A percentile compares a stretch with the other conserved stretches of the same genome.
Evolutionary conservation across 108 stramenopile genomes (phyloP).

Genomic region (Fragilaria crotonensis): DNA sequence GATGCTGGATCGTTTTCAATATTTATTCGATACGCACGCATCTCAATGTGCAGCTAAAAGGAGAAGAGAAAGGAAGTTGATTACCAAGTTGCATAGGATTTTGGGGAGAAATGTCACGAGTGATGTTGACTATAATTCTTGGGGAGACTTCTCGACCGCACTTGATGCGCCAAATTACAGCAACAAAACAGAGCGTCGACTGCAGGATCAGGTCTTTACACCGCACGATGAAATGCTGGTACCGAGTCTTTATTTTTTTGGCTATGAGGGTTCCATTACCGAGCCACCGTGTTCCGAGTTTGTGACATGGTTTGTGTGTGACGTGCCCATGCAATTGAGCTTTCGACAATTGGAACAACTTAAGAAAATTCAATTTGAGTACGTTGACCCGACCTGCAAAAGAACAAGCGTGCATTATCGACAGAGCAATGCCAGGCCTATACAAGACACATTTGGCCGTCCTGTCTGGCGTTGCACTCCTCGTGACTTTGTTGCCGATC

Average conservation of each 20-base stretch:
- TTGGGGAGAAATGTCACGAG: conserved; percentile 2
- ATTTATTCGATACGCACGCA: conserved; percentile 37
- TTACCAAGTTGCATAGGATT: conserved; percentile 5
- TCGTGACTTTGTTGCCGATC: conserved; percentile 29
- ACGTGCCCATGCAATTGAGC: conserved; percentile 53
- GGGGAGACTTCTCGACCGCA: conserved; percentile 1
- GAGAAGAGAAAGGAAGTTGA: conserved; percentile 8
- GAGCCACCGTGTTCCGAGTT: conserved; percentile 79
- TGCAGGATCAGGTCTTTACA: conserved; percentile 30
- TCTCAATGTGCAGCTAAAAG: conserved; percentile 13
- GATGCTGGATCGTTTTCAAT: conserved; percentile 44
- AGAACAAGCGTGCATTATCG: conserved; percentile 56
- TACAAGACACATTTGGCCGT: conserved; percentile 35
- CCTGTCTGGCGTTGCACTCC: conserved; percentile 49
- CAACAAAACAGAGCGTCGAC: conserved; percentile 10
- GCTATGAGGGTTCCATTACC: conserved; percentile 73
- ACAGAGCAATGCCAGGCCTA: conserved; percentile 65
- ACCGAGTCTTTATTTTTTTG: conserved; percentile 58
- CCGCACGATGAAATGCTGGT: conserved; percentile 54
- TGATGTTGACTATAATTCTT: background rate
- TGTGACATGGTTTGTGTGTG: conserved; percentile 73
- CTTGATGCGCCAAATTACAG: conserved; percentile 7
- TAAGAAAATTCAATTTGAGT: conserved; percentile 59
- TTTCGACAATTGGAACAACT: conserved; percentile 53
- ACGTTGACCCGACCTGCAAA: conserved; percentile 54